A percentile compares a stretch with the other conserved stretches of the same genome.
phyloP scores from a whole-genome alignment of 108 stramenopile species.

The Nitzschia sp. region DNA sequence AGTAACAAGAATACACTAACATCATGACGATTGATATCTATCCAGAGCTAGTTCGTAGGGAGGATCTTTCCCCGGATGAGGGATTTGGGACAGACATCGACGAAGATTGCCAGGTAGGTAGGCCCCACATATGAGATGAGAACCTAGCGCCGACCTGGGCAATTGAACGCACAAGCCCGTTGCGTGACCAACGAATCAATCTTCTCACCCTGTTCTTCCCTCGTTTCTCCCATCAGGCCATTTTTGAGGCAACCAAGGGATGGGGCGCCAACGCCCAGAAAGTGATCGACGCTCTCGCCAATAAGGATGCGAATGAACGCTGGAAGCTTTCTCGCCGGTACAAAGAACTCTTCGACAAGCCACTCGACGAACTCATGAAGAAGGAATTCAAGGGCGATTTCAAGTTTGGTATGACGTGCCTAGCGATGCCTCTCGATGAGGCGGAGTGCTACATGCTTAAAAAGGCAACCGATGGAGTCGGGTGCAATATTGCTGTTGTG shows the following conservation, averaged over 20 bases:
- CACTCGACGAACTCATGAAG: conserved; percentile 59
- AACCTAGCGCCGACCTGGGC: too few relatives aligned
- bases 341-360: conserved; percentile 51
- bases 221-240: conserved; percentile 2
- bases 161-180: not conserved
- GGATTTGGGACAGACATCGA: conserved; percentile 44
- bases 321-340: conserved; percentile 52
- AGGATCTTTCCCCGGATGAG: conserved; percentile 49
- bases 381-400: conserved; percentile 67
- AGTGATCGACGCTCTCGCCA: conserved; percentile 43
- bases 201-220: not conserved
- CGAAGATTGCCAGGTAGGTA: conserved; percentile 31
- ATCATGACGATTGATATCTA: conserved; percentile 46
- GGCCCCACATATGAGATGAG: too few relatives aligned
- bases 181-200: not conserved
- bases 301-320: conserved; percentile 38
- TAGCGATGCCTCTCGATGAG: conserved; percentile 52
- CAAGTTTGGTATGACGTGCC: conserved; percentile 42
- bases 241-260: conserved; percentile 41
- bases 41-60: conserved; percentile 29
- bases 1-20: too few relatives aligned
- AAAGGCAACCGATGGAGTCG: conserved; percentile 61
- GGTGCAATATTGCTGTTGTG: conserved; percentile 51
- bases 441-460: conserved; percentile 69
- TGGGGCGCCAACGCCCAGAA: conserved; percentile 43